These are phyloP conservation scores for Neurospora africana DNA, from an alignment of 495 filamentous ascomycete species.

Conservation along the genomic window DNA sequence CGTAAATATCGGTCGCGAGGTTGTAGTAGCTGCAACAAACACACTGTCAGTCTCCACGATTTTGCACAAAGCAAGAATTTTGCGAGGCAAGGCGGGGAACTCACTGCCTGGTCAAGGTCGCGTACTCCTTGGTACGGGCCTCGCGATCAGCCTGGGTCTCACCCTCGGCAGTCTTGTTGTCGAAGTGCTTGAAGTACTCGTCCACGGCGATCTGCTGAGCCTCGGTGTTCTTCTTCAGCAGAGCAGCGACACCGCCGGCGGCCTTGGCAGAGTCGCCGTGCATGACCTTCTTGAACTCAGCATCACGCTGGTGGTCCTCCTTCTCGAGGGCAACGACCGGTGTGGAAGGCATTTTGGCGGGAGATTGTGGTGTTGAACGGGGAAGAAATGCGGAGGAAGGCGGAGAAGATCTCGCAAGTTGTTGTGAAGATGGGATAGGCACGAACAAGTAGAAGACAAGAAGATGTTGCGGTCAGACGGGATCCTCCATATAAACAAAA, in stretches of 20 bases:
- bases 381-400: background rate
- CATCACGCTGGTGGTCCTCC: conserved; percentile 83
- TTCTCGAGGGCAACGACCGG: conserved; percentile 55
- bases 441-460: background rate
- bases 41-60: conserved; percentile 2
- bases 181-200: conserved; percentile 99
- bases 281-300: conserved; percentile 82
- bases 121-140: conserved; percentile 82
- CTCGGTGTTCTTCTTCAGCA: conserved; percentile 70
- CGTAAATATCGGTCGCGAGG: conserved; percentile 93
- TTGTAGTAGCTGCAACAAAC: conserved; percentile 79
- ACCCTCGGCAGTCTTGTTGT: conserved; percentile 71
- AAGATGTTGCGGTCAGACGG: background rate
- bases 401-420: background rate
- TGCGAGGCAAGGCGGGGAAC: conserved; percentile 21
- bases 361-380: conserved; percentile 5
- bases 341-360: conserved; percentile 50
- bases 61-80: background rate
- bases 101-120: conserved; percentile 87
- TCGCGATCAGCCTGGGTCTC: conserved; percentile 79
- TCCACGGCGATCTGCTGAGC: conserved; percentile 86
- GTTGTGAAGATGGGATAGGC: conserved; percentile 1
- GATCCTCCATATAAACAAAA: conserved; percentile 1
- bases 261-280: conserved; percentile 75
- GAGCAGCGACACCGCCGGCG: conserved; percentile 64